Evolutionary conservation across 805 yeast species (phyloP).

Genomic region (Candida parachauliodes): DNA sequence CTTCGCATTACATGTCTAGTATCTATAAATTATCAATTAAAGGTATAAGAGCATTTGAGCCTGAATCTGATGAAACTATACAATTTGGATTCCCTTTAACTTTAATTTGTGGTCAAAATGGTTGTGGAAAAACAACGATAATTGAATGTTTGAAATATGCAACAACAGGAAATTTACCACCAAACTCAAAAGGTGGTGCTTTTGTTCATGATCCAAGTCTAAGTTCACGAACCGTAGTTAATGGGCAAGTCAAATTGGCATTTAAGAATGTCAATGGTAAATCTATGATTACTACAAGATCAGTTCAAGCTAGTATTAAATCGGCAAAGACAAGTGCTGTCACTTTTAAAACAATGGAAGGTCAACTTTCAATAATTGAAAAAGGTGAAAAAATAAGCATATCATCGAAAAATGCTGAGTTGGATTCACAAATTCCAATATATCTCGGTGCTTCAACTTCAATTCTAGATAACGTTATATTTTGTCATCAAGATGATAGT

Average conservation of each 20-base stretch:
- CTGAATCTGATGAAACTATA: conserved; percentile 79
- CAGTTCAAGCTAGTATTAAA: conserved; percentile 70
- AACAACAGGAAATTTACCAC: conserved; percentile 94
- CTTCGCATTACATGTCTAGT: conserved; percentile 29
- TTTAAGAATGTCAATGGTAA: conserved; percentile 69
- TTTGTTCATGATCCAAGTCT: conserved; percentile 90
- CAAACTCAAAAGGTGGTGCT: conserved; percentile 94
- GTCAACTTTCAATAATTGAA: conserved; percentile 68
- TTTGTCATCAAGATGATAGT: conserved; percentile 97
- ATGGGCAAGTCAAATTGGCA: conserved; percentile 88
- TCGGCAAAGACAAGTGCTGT: conserved; percentile 26
- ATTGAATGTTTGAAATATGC: conserved; percentile 93
- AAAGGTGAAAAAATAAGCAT: conserved; percentile 69
- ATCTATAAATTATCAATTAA: conserved; percentile 51
- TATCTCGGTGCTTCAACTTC: conserved; percentile 87
- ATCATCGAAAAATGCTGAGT: conserved; percentile 77
- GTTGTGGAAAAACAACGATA: conserved; percentile 94
- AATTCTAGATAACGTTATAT: conserved; percentile 84
- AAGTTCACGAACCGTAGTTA: conserved; percentile 69
- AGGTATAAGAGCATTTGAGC: conserved; percentile 89
- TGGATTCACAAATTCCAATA: conserved; percentile 77
- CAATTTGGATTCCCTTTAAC: conserved; percentile 90
- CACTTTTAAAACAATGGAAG: conserved; percentile 88
- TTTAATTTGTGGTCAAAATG: conserved; percentile 91
- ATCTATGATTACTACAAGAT: conserved; percentile 81